phyloP scores from a whole-genome alignment of 768 basidiomycete genomes.

The Mycena alexandri region DNA sequence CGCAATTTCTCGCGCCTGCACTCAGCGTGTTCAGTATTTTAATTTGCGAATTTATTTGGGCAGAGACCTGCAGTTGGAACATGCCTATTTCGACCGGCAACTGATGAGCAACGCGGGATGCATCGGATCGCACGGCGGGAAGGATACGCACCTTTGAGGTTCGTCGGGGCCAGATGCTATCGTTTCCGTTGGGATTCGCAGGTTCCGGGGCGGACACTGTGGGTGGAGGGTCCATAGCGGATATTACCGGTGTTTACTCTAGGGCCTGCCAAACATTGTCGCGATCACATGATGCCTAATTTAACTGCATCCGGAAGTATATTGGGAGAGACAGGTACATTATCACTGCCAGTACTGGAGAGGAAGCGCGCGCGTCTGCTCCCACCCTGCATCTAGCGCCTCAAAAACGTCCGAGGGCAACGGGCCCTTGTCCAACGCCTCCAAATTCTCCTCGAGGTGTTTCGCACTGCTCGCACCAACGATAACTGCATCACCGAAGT shows the following conservation, averaged over 20 bases:
- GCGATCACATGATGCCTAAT: slow-evolving; percentile 22
- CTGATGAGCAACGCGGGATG: slow-evolving; percentile 19
- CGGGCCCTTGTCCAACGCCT: too few species aligned
- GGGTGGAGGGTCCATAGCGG: slow-evolving; percentile 12
- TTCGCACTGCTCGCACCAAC: slow-evolving; percentile 54
- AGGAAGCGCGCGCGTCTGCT: slow-evolving; percentile 1
- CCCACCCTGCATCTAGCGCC: too few species aligned
- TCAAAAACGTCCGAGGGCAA: too few species aligned
- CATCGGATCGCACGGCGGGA: slow-evolving; percentile 32
- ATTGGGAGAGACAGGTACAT: too few species aligned
- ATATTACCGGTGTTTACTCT: neutral
- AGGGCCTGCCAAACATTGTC: neutral
- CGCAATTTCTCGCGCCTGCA: slow-evolving; percentile 72
- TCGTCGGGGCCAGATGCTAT: slow-evolving; percentile 51
- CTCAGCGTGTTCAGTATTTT: slow-evolving; percentile 31
- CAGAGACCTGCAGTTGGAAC: slow-evolving; percentile 67
- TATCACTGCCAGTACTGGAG: slow-evolving; percentile 11
- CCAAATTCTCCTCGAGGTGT: too few species aligned
- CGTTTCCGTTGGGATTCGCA: neutral
- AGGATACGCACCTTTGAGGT: slow-evolving; percentile 58
- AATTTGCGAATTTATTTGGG: neutral
- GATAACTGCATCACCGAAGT: slow-evolving; percentile 48
- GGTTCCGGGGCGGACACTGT: neutral
- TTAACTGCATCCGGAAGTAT: too few species aligned
- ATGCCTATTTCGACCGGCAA: slow-evolving; percentile 55